Conservation (phyloP, 352 stramenopile genomes). For the Globisporangium lucens region DNA sequence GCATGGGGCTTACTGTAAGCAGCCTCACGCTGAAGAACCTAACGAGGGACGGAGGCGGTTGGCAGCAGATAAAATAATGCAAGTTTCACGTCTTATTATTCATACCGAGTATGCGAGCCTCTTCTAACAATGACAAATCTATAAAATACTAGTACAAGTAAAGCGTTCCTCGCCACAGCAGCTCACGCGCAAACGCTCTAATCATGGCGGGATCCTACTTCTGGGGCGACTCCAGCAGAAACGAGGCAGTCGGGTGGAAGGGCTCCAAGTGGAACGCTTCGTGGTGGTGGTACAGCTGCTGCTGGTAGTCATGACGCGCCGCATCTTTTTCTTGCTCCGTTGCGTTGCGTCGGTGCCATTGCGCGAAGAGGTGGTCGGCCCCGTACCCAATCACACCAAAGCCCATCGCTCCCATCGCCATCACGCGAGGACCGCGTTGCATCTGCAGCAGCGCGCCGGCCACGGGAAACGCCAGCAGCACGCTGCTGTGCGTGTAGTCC, state of each 20-base stretch:
- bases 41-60: no score
- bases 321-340: neutral
- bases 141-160: no score
- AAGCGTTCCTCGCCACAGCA: no score
- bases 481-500: conserved; percentile 54
- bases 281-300: neutral
- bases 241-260: neutral
- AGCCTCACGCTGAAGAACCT: no score
- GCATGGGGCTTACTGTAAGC: no score
- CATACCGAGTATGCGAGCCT: no score
- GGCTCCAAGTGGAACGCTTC: conserved; percentile 1
- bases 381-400: conserved; percentile 37
- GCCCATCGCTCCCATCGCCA: conserved; percentile 33
- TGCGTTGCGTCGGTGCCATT: conserved; percentile 4
- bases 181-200: no score
- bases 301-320: no score
- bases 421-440: conserved; percentile 35
- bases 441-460: conserved; percentile 42
- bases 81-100: no score
- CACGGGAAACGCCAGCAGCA: conserved; percentile 49
- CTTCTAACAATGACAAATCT: no score
- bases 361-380: conserved; percentile 23
- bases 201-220: neutral
- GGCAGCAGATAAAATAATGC: no score
- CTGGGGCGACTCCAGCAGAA: neutral